Evolutionary conservation across 2,329 filamentous ascomycete species (phyloP), one percentile per base, ranked within the genome.

Genomic region (Monosporascus sp.): DNA sequence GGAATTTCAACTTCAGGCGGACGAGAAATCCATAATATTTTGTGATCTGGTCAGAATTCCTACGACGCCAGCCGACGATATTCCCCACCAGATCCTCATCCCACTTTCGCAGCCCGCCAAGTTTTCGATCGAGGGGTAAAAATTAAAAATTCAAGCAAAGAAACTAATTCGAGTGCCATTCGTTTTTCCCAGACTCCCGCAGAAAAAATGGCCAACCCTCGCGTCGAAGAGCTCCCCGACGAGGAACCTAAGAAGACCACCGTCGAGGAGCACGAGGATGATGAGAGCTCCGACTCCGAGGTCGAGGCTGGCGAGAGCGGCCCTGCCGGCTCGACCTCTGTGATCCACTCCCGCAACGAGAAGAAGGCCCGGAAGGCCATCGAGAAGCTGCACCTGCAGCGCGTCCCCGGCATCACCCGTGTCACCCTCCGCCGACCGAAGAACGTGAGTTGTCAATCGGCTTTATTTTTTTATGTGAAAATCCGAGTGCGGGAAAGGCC

Each of bases 291-390:
- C 68, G 87, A 90, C 64, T 89, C 87, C 67, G 88, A 88, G 67
- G 86, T 83, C 67, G 91, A 94, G 74, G 86, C 83, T 59, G 85
- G 79, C 64, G 83, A 83, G 57, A 71, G 73, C 60, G 74, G 72
- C 65, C 90, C 93, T 72, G 87, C 89, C 64, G 94, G 93, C 71
- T 89, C 91, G 70, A 85, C 88, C 62, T 88, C 93, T 70, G 85
- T 94, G 68, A 87, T 99, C 71, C 93, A 97, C 85, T 96, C 90
- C 72, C 91, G 94, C 77, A 97, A 97, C 81, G 94, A 99, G 88
- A 99, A 99, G 89, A 99, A 99, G 87, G 95, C 94, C 68, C 88
- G 94, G 79, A 99, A 99, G 86, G 91, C 92, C 70, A 96, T 99
- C 74, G 89, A 91, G 76, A 99, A 99, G 87, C 86, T 97, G 72